These are phyloP conservation scores for Cyclotella choctawhatcheeana DNA, from an alignment of 108 stramenopile genomes.

Conservation along the genomic window DNA sequence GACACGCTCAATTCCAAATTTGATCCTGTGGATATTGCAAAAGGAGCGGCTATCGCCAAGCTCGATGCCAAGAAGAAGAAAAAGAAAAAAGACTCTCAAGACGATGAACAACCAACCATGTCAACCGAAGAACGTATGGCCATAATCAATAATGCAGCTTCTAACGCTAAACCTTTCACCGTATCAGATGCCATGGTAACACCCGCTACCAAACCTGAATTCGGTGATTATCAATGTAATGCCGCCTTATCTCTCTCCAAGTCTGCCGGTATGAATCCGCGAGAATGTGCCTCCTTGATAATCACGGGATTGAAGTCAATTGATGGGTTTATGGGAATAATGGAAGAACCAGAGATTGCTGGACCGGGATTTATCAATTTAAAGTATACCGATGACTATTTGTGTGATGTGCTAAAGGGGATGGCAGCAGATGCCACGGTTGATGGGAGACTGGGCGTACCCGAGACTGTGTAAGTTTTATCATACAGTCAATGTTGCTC, in stretches of 20 bases:
- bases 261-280: conserved; percentile 45
- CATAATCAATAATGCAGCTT: conserved; percentile 62
- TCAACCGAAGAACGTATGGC: conserved; percentile 67
- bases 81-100: conserved; percentile 55
- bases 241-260: conserved; percentile 78
- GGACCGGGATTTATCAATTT: conserved; percentile 96
- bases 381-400: conserved; percentile 72
- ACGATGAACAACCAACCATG: conserved; percentile 27
- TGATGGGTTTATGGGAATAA: conserved; percentile 49
- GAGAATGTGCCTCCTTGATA: conserved; percentile 78
- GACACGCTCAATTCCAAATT: conserved; percentile 73
- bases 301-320: conserved; percentile 67
- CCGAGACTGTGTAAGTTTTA: conserved; percentile 47
- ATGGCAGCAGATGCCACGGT: conserved; percentile 74
- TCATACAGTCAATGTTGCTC: background rate
- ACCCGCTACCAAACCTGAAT: conserved; percentile 79
- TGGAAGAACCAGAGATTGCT: conserved; percentile 90
- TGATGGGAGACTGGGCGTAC: conserved; percentile 66
- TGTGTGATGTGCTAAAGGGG: conserved; percentile 52
- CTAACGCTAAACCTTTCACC: conserved; percentile 67
- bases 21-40: conserved; percentile 77
- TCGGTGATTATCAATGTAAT: conserved; percentile 98
- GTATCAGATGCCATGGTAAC: conserved; percentile 77
- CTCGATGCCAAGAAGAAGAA: conserved; percentile 66
- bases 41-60: conserved; percentile 71